Evolutionary conservation across 331 rosid species (phyloP).

Genomic region (Quercus lobata): DNA sequence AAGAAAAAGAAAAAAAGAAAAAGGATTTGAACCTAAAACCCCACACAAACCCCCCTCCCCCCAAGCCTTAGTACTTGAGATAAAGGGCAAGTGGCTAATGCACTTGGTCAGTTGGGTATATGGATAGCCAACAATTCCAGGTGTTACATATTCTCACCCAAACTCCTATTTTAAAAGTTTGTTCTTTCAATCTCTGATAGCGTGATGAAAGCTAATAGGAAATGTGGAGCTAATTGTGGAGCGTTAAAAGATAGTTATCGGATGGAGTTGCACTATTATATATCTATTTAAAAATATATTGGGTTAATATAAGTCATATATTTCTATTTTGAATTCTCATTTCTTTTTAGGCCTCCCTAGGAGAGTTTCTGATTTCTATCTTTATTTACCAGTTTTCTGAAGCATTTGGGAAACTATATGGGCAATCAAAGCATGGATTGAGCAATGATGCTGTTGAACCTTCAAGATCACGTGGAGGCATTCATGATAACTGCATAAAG

Average conservation of each 20-base stretch:
- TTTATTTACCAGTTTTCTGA: constrained; percentile 60
- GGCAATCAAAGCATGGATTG: constrained; percentile 64
- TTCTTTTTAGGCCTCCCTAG: not conserved
- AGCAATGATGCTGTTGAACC: constrained; percentile 60
- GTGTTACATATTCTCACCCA: not conserved
- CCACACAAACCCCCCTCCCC: not conserved
- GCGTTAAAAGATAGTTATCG: not conserved
- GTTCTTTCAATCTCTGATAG: constrained; percentile 8
- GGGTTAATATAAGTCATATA: not conserved
- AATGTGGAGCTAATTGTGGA: not conserved
- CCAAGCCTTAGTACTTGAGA: not conserved
- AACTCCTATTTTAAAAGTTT: not conserved
- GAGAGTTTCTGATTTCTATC: not conserved
- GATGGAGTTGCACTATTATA: not conserved
- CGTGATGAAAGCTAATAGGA: not conserved
- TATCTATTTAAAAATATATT: not conserved
- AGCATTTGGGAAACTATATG: constrained; percentile 87
- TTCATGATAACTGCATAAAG: constrained; percentile 92
- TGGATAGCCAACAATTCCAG: not conserved
- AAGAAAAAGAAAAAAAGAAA: no score
- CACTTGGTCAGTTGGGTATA: not conserved
- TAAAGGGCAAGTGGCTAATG: not conserved
- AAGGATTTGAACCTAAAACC: not conserved
- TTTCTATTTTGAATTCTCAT: not conserved
- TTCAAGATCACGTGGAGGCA: constrained; percentile 60